Conservation (phyloP, 768 basidiomycete species). For the Podaxis mareebaensis region DNA sequence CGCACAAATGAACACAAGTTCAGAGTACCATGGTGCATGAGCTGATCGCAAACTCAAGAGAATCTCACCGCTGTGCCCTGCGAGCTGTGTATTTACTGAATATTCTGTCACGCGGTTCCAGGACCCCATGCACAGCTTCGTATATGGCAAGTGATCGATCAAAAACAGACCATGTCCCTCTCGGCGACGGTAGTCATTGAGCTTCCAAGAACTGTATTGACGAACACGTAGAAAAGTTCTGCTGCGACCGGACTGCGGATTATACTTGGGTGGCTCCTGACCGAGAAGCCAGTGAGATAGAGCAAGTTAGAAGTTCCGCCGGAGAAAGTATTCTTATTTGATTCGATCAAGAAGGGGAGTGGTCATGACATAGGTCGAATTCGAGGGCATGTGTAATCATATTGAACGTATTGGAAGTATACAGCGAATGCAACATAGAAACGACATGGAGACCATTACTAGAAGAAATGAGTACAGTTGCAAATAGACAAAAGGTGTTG, state of each 20-base stretch:
- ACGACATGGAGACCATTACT: slow-evolving; percentile 27
- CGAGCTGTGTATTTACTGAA: no score
- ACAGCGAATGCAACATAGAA: slow-evolving; percentile 24
- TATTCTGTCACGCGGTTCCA: no score
- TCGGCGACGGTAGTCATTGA: not conserved
- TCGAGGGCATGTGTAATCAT: slow-evolving; percentile 28
- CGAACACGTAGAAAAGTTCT: not conserved
- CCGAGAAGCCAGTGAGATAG: not conserved
- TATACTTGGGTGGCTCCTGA: not conserved
- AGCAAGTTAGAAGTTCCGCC: not conserved
- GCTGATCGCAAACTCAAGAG: no score
- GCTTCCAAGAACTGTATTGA: not conserved
- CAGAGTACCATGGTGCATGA: no score
- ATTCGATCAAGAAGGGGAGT: not conserved
- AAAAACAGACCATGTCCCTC: no score
- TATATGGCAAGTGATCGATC: not conserved
- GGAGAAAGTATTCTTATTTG: slow-evolving; percentile 1
- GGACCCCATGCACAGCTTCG: not conserved
- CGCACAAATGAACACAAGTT: no score
- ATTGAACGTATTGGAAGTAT: slow-evolving; percentile 25
- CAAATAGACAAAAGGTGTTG: not conserved
- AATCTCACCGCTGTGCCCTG: no score
- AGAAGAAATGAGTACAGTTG: not conserved
- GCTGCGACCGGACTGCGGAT: not conserved
- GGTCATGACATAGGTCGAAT: slow-evolving; percentile 1